Evolutionary conservation across 1,139 yeast genomes (phyloP).

Genomic region (Dujonia santamariae): DNA sequence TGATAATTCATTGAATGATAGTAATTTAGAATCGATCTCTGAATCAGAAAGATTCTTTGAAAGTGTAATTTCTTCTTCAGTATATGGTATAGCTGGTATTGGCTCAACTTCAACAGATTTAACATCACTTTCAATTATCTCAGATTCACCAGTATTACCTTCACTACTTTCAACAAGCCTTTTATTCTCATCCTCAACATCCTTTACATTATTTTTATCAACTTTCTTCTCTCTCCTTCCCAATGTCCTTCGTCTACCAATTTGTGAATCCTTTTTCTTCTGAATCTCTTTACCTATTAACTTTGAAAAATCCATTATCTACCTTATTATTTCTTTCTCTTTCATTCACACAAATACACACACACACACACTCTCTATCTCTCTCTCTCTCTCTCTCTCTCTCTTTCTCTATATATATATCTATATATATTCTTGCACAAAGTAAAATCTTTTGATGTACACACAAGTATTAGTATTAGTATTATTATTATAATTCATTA

Average conservation of each 20-base stretch:
- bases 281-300: slow-evolving; percentile 34
- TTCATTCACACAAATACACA: not conserved
- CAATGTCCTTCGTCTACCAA: slow-evolving; percentile 5
- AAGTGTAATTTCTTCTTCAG: slow-evolving; percentile 11
- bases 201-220: slow-evolving; percentile 7
- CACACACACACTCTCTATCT: not conserved
- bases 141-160: not conserved
- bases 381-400: not conserved
- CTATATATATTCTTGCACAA: too few relatives aligned
- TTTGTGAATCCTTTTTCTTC: slow-evolving; percentile 19
- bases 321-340: not conserved
- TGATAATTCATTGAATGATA: slow-evolving; percentile 17
- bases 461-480: too few relatives aligned
- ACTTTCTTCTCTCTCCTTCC: slow-evolving; percentile 4
- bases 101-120: too few relatives aligned
- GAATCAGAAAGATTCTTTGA: slow-evolving; percentile 17
- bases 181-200: slow-evolving; percentile 1
- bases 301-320: slow-evolving; percentile 31
- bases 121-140: too few relatives aligned
- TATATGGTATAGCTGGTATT: slow-evolving; percentile 2
- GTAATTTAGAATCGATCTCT: slow-evolving; percentile 20
- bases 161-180: not conserved
- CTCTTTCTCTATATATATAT: too few relatives aligned
- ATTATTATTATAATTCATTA: too few relatives aligned
- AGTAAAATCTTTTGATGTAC: too few relatives aligned